Percentiles rank a stretch among this genome's conserved stretches.
Evolutionary conservation across 2,329 filamentous ascomycete species (phyloP).

Genomic region (Monilinia polystroma): DNA sequence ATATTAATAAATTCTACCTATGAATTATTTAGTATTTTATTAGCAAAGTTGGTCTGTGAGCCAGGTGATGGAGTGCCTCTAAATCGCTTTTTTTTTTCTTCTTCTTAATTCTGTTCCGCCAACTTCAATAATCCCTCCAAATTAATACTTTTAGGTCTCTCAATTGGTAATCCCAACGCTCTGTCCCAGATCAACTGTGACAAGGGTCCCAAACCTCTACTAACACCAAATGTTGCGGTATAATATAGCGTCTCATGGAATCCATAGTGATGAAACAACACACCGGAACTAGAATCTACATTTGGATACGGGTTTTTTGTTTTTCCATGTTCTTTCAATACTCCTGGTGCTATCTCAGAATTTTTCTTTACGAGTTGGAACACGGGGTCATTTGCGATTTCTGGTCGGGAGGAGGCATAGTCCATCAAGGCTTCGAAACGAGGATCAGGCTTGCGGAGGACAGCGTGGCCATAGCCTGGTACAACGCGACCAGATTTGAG

Average conservation of each 20-base stretch:
- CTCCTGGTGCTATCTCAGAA: conserved; percentile 83
- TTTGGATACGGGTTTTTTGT: conserved; percentile 98
- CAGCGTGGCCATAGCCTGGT: conserved; percentile 92
- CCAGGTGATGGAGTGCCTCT: too few species aligned
- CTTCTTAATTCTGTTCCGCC: conserved; percentile 44
- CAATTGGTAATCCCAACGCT: conserved; percentile 89
- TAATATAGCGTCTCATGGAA: conserved; percentile 98
- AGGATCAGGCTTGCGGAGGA: conserved; percentile 94
- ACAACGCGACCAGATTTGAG: conserved; percentile 90
- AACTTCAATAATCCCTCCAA: conserved; percentile 78
- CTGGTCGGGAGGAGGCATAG: conserved; percentile 80
- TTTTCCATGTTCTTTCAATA: conserved; percentile 94
- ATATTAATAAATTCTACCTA: too few species aligned
- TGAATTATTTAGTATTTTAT: too few species aligned
- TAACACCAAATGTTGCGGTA: conserved; percentile 69
- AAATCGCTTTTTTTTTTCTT: neutral
- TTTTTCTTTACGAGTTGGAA: conserved; percentile 95
- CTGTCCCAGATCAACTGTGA: conserved; percentile 97
- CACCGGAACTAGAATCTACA: conserved; percentile 88
- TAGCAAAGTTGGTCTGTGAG: too few species aligned
- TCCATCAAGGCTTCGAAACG: conserved; percentile 97
- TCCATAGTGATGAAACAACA: conserved; percentile 96
- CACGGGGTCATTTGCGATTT: conserved; percentile 83
- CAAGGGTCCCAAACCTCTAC: conserved; percentile 75
- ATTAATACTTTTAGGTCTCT: conserved; percentile 97